Percentiles rank a stretch among this genome's conserved stretches.
These are phyloP conservation scores for Exobasidium cylindrosporum DNA, from an alignment of 1,284 basidiomycete species.

Conservation along the genomic window DNA sequence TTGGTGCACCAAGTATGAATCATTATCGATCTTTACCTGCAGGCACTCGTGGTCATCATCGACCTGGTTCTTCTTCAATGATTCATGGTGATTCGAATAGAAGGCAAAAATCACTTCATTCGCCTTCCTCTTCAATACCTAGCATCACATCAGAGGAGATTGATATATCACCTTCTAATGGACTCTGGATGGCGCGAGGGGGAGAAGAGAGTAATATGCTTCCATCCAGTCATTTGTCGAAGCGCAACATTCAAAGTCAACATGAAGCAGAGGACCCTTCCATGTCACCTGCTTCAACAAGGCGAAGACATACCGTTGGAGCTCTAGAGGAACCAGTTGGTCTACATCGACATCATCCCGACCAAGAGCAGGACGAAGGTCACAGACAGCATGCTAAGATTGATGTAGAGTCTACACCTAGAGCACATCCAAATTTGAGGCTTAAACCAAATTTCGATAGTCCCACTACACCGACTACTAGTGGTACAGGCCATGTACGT, in stretches of 20 bases:
- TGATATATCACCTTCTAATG: neutral
- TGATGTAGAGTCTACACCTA: neutral
- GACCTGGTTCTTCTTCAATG: neutral
- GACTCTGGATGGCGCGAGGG: neutral
- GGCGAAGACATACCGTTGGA: constrained; percentile 8
- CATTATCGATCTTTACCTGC: neutral
- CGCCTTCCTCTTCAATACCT: neutral
- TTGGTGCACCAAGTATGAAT: neutral
- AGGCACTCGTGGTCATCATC: neutral
- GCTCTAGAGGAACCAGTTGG: constrained; percentile 4
- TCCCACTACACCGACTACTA: neutral
- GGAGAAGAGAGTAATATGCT: neutral
- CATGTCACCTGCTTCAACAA: neutral
- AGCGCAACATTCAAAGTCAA: constrained; percentile 4
- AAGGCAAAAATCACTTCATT: neutral
- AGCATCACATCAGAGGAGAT: neutral
- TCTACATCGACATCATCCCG: neutral
- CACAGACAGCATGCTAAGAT: neutral
- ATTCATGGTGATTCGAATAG: no score
- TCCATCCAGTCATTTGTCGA: neutral
- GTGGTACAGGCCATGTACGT: neutral
- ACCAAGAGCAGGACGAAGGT: neutral
- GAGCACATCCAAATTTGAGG: neutral
- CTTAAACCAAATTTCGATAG: neutral
- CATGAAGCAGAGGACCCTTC: constrained; percentile 2